phyloP scores from a whole-genome alignment of 306 rosid genomes.

The Vigna radiata region DNA sequence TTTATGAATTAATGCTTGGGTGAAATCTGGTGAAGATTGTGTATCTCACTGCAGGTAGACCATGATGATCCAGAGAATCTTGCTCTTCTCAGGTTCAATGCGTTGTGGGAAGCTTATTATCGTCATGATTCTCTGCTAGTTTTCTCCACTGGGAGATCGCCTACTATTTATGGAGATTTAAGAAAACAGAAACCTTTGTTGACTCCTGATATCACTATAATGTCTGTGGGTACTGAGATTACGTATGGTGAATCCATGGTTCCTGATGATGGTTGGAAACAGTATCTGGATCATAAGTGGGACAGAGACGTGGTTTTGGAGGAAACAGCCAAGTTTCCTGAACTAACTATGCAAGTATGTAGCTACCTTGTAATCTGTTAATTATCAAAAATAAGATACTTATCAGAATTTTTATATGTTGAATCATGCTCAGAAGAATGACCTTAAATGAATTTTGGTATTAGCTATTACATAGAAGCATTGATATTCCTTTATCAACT shows the following conservation, averaged over 20 bases:
- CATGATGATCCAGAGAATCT: conserved; percentile 67
- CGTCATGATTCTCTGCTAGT: conserved; percentile 83
- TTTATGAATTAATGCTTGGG: neutral
- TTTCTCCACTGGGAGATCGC: conserved; percentile 91
- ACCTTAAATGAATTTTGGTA: neutral
- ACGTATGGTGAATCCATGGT: conserved; percentile 66
- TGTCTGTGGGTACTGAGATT: conserved; percentile 91
- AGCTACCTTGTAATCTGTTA: conserved; percentile 13
- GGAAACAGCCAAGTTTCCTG: conserved; percentile 76
- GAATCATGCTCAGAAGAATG: conserved; percentile 17
- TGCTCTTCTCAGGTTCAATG: conserved; percentile 74
- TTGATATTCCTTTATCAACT: conserved; percentile 19
- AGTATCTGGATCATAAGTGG: conserved; percentile 67
- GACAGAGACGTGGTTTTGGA: conserved; percentile 65
- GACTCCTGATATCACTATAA: conserved; percentile 80
- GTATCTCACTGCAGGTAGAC: conserved; percentile 66
- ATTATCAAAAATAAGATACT: neutral
- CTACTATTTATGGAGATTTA: conserved; percentile 55
- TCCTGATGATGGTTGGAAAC: conserved; percentile 66
- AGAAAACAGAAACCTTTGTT: conserved; percentile 69
- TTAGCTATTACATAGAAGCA: conserved; percentile 20
- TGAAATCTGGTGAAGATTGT: conserved; percentile 19
- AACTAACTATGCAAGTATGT: conserved; percentile 71
- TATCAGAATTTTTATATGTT: conserved; percentile 4
- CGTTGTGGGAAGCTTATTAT: conserved; percentile 83